These are phyloP conservation scores for Cochlearia excelsa DNA, from an alignment of 345 rosid genomes.

Conservation along the genomic window DNA sequence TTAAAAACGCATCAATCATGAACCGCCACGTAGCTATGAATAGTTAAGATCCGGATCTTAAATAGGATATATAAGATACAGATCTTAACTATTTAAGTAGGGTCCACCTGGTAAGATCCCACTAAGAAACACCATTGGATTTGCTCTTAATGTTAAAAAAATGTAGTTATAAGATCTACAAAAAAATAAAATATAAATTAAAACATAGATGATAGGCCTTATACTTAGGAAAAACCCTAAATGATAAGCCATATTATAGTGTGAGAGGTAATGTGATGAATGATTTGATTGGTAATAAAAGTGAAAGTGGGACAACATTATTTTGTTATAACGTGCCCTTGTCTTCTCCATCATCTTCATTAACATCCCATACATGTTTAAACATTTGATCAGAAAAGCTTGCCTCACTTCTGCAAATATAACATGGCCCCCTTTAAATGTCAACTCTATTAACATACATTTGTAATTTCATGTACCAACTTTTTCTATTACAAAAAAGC, in stretches of 20 bases:
- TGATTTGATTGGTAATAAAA: constrained; percentile 22
- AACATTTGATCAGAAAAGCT: constrained; percentile 34
- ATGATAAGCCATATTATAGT: constrained; percentile 16
- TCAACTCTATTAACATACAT: constrained; percentile 26
- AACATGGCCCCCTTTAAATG: constrained; percentile 33
- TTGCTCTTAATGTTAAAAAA: too few species aligned
- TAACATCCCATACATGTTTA: constrained; percentile 36
- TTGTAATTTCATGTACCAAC: constrained; percentile 9
- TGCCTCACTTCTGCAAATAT: constrained; percentile 38
- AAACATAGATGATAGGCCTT: constrained; percentile 23
- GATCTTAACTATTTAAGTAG: too few species aligned
- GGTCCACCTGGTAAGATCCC: too few species aligned
- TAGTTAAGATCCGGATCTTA: too few species aligned
- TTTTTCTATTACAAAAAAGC: too few species aligned
- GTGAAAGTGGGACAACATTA: constrained; percentile 35
- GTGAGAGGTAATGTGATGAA: constrained; percentile 24
- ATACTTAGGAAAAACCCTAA: constrained; percentile 24
- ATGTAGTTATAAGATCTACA: constrained; percentile 7
- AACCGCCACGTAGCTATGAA: too few species aligned
- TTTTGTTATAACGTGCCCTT: constrained; percentile 34
- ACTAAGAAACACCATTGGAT: too few species aligned
- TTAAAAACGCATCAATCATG: too few species aligned
- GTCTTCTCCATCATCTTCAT: constrained; percentile 37
- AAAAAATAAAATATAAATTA: not conserved
- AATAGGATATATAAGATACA: too few species aligned